Conservation (phyloP, 1,139 yeast species). For the Cylindricascospora bacillispora region DNA sequence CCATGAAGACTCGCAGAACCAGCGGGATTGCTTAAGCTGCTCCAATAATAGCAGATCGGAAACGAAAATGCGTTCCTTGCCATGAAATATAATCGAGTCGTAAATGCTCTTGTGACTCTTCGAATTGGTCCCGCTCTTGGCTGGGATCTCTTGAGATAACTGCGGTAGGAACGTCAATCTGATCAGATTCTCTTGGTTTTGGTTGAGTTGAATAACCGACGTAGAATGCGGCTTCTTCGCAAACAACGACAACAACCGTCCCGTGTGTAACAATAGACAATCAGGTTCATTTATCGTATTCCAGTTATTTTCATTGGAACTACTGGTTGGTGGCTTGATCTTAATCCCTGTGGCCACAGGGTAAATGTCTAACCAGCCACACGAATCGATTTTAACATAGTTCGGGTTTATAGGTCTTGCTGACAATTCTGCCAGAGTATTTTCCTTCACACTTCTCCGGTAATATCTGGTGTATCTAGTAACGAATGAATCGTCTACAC, state of each 20-base stretch:
- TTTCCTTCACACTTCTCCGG: too few species aligned
- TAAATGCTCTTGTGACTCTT: too few species aligned
- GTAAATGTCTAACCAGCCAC: constrained; percentile 18
- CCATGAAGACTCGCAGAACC: constrained; percentile 12
- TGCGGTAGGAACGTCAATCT: constrained; percentile 16
- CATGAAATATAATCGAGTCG: too few species aligned
- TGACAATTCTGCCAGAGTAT: not conserved
- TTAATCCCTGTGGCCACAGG: constrained; percentile 18
- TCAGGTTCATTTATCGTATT: constrained; percentile 15
- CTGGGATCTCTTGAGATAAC: constrained; percentile 4
- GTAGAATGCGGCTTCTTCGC: constrained; percentile 17
- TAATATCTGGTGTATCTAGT: constrained; percentile 1
- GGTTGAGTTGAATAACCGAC: constrained; percentile 15
- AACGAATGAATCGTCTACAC: constrained; percentile 2
- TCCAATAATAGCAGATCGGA: constrained; percentile 10
- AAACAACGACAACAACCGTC: constrained; percentile 11
- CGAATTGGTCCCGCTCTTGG: too few species aligned
- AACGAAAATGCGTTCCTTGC: too few species aligned
- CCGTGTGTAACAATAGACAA: constrained; percentile 22
- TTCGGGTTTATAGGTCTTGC: constrained; percentile 5
- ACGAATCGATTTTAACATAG: constrained; percentile 8
- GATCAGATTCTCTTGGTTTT: constrained; percentile 7
- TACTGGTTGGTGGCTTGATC: constrained; percentile 14
- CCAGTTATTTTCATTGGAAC: constrained; percentile 19
- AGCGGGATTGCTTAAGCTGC: constrained; percentile 17